Evolutionary conservation across 192 early-diverging fungal species (phyloP), one percentile per base, ranked within the genome.

Genomic region (Backusella tuberculispora): DNA sequence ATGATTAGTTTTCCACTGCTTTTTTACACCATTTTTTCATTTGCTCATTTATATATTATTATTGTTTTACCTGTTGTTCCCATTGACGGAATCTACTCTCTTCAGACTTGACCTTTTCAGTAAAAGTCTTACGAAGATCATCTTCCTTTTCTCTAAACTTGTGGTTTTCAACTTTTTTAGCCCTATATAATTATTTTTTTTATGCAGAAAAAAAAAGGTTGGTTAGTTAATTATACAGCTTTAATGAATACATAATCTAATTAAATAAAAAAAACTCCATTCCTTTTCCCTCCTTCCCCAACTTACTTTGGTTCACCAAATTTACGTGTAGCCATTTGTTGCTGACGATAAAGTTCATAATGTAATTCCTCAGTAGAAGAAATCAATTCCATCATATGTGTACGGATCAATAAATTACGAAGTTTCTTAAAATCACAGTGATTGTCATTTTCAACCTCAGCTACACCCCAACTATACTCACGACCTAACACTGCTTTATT

Each of bases 111-210:
- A 99, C 98, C 83, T 99, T 97, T 82, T 99, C 98, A 24, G 97
- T 98, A 82, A 99, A 99, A 66, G 95, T 88, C 80, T 96, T 96
- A 73, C 97, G 90, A 80, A 99, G 90, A 50, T 88, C 90, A 79
- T 98, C 98, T 85, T 99, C 98, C 85, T 99, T 97, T 67, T 98
- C 95, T 85, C 97, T 95, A 93, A 98, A 97, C 85, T 96, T 96
- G 76, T 89, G 90, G 85, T 97, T 93, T 80, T 91, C 90, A 43
- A 80, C 82, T 79, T 91, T 93, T 80, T 89, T 93, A 80, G 88
- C 85, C 86, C 85, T 94, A 72, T 53, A 66, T 38, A 50, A 50
- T 6, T 48, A 26, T 10, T 26, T 21, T 34, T 34, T 34, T 34
- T 2, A 34, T 34, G 29, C 29, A 34, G 29, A 34, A 34, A 34